phyloP scores from a whole-genome alignment of 1,284 basidiomycete species.

The Irpex sp. region DNA sequence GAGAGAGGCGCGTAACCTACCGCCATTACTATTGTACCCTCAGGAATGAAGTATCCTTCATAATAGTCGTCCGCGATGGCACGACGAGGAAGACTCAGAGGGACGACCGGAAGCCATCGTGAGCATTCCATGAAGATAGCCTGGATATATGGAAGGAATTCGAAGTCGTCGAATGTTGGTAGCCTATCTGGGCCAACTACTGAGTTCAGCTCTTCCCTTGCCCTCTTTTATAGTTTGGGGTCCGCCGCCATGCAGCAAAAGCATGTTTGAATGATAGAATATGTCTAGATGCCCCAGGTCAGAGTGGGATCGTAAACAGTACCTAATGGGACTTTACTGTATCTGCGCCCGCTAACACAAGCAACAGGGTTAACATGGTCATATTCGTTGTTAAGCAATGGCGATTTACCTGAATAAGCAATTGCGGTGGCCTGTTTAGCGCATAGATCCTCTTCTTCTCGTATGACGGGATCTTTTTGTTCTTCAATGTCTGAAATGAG shows the following conservation, averaged over 20 bases:
- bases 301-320: not conserved
- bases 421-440: not conserved
- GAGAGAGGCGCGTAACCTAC: not conserved
- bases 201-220: constrained; percentile 39
- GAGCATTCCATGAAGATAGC: constrained; percentile 37
- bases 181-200: constrained; percentile 37
- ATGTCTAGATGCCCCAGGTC: constrained; percentile 17
- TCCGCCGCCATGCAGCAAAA: constrained; percentile 37
- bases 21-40: constrained; percentile 26
- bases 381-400: not conserved
- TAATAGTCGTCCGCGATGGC: constrained; percentile 19
- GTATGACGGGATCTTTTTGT: not conserved
- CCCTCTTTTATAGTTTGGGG: constrained; percentile 37
- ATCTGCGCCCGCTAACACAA: constrained; percentile 9
- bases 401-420: constrained; percentile 5
- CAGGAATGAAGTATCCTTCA: constrained; percentile 30
- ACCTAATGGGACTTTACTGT: not conserved
- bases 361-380: not conserved
- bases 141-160: constrained; percentile 19
- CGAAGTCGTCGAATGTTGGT: constrained; percentile 39
- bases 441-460: not conserved
- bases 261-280: constrained; percentile 25
- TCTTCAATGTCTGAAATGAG: not conserved
- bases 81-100: constrained; percentile 4
- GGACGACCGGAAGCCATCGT: not conserved